These are phyloP conservation scores for Coemansia aciculifera DNA, from an alignment of 192 early-diverging fungal species.

Conservation along the genomic window DNA sequence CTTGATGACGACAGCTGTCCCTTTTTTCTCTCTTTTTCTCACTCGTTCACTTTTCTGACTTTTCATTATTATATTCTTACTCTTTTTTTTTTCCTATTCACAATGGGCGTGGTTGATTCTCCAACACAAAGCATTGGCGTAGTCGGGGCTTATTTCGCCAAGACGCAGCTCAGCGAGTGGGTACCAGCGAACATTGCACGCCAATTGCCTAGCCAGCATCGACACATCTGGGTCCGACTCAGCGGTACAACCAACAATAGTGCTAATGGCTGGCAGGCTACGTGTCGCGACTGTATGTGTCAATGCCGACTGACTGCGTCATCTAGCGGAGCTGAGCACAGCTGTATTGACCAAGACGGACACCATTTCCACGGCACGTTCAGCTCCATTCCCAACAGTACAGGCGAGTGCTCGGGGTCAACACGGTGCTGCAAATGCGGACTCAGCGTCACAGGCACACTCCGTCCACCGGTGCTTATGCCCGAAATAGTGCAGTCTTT, in stretches of 20 bases:
- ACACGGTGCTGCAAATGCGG: constrained; percentile 47
- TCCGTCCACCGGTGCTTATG: constrained; percentile 20
- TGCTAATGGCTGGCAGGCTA: constrained; percentile 18
- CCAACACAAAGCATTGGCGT: constrained; percentile 20
- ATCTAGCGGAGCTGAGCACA: not conserved
- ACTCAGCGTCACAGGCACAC: not conserved
- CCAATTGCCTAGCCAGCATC: constrained; percentile 20
- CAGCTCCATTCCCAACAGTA: not conserved
- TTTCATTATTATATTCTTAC: constrained; percentile 1
- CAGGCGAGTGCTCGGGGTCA: constrained; percentile 8
- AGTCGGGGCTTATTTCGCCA: constrained; percentile 30
- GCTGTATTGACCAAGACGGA: constrained; percentile 30
- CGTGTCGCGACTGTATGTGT: constrained; percentile 36
- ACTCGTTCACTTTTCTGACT: not conserved
- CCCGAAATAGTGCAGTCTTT: constrained; percentile 17
- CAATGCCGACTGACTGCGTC: constrained; percentile 10
- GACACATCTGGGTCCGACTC: constrained; percentile 37
- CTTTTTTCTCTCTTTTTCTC: not conserved
- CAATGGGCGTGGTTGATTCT: constrained; percentile 9
- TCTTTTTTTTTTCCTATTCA: constrained; percentile 6
- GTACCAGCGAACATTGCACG: constrained; percentile 19
- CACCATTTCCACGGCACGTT: constrained; percentile 43
- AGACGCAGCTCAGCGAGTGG: constrained; percentile 38
- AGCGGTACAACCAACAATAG: not conserved
- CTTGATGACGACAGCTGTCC: constrained; percentile 4